Conservation (phyloP, 352 stramenopile genomes). For the Globisporangium cylindrosporum region DNA sequence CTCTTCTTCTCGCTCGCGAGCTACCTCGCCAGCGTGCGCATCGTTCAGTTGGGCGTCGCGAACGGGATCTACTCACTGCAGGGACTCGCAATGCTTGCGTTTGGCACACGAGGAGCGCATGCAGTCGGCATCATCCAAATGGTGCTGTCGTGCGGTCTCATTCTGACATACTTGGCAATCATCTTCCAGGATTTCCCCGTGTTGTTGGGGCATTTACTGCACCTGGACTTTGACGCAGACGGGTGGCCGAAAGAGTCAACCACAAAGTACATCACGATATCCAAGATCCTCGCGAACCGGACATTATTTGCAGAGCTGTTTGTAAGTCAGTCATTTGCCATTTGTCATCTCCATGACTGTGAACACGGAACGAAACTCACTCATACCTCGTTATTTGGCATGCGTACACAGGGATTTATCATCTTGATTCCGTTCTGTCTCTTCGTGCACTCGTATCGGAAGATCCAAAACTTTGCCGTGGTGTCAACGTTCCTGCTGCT, state of each 20-base stretch:
- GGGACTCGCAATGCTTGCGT: constrained; percentile 42
- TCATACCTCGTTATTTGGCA: background rate
- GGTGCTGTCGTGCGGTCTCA: constrained; percentile 32
- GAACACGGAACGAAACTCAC: background rate
- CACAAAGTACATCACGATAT: constrained; percentile 12
- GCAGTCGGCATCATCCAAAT: constrained; percentile 33
- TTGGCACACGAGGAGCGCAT: constrained; percentile 30
- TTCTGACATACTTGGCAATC: constrained; percentile 38
- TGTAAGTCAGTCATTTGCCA: constrained; percentile 16
- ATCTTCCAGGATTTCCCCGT: constrained; percentile 43
- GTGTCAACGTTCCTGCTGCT: constrained; percentile 25
- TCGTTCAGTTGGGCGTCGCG: constrained; percentile 44
- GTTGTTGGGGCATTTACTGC: constrained; percentile 32
- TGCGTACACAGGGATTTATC: constrained; percentile 23
- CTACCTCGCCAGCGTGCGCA: constrained; percentile 24
- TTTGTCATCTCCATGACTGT: background rate
- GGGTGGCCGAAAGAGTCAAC: constrained; percentile 18
- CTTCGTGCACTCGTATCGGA: constrained; percentile 28
- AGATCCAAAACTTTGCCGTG: constrained; percentile 24
- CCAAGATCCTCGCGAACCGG: constrained; percentile 28
- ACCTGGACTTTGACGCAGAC: constrained; percentile 31
- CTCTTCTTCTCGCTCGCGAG: constrained; percentile 33
- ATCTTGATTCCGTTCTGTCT: constrained; percentile 42
- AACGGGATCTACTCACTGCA: constrained; percentile 58
- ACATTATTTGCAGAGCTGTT: constrained; percentile 36